A percentile compares a stretch with the other conserved stretches of the same genome.
Conservation (phyloP, 2,329 filamentous ascomycete species). For the Neonectria ditissima region DNA sequence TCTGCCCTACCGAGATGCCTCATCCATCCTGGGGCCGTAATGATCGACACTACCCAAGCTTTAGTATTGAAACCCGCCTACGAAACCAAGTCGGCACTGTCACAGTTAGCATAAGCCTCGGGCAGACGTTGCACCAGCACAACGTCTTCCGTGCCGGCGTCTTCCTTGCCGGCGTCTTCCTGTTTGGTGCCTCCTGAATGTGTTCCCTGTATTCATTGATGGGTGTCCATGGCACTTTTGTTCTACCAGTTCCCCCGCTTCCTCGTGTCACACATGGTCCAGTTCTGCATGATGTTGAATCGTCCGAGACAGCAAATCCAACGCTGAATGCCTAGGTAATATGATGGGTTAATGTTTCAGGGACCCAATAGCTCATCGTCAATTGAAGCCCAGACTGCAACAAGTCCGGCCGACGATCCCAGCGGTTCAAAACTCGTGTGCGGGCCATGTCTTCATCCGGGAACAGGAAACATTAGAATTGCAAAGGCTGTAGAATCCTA, state of each 20-base stretch:
- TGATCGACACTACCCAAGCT: background rate
- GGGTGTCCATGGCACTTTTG: background rate
- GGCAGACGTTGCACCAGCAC: background rate
- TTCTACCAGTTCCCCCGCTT: background rate
- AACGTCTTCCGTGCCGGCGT: background rate
- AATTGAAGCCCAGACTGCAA: background rate
- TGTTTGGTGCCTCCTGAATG: too few relatives aligned
- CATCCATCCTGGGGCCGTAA: background rate
- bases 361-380: too few relatives aligned
- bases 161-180: background rate
- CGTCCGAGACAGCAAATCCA: background rate
- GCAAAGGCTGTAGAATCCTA: too few relatives aligned
- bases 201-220: background rate
- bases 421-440: too few relatives aligned
- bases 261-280: background rate
- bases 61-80: background rate
- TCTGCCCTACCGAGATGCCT: background rate
- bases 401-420: background rate
- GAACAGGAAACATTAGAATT: too few relatives aligned
- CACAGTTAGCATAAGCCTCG: background rate
- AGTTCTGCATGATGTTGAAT: background rate
- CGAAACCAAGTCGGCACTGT: background rate
- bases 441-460: too few relatives aligned
- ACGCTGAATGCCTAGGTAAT: too few relatives aligned
- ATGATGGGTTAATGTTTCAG: background rate